Base-by-base conservation (phyloP, 768 basidiomycete genomes). In the Lactarius trivialis region DNA sequence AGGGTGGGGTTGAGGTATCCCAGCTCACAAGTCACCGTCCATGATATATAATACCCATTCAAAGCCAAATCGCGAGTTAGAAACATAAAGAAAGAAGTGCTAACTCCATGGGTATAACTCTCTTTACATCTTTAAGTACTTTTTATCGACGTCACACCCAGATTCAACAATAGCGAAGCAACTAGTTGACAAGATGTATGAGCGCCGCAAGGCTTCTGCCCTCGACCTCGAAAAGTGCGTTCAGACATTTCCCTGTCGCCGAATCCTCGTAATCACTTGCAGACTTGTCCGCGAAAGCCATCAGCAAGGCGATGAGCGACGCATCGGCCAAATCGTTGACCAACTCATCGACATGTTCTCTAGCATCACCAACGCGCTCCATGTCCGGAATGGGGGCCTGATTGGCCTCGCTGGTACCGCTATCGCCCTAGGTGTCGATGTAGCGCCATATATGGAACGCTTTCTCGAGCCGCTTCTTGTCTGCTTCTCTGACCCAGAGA, bases 331-430 rank as follows among this genome's bases (percentile, higher is more conserved):
- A 69, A 97, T 98, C 67, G 86, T 98, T 63, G 91, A 94, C 76
- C 95, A 98, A 69, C 82, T 98, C 64, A 90, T 94, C 63, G 92
- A 93, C 21, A 92, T 98, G 86, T 96, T 95, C 78, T 88, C 81
- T 71, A 88, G 89, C 67, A 75, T 83, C 21, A 79, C 84, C 36
- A 93, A 95, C 71, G 85, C 91, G 3, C 78, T 95, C 26, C 93
- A 97, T 69, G 84, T 93, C 50, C 82, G 95, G 50, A 98, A 96
- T 72, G 96, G 96, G 37, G 96, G 96, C 5, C 80, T 98, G 48
- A 98, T 98, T 68, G 96, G 96, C 26, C 84, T 98, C 1, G 96
- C 96, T 9, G 96, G 92, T 32, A 93, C 93, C 26, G 93, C 94
- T n/a, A 98, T 99, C 70, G 96, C 97, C 0, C 78, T 98, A 3